Conservation (phyloP, 805 yeast species). For the Saccharomycopsis microspora region DNA sequence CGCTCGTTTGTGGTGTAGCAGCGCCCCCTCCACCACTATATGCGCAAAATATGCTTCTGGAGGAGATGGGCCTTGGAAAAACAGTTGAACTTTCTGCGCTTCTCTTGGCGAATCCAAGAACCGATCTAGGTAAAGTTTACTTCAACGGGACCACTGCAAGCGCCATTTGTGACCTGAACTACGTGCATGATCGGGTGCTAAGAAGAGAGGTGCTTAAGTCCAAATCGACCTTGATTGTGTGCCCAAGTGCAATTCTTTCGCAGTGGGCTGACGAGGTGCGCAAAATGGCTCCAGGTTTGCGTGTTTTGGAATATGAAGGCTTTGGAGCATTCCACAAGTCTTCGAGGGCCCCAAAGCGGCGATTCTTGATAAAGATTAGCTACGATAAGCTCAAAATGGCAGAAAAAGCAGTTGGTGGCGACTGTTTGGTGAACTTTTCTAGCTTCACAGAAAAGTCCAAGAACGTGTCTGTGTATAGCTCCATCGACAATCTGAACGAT, state of each 20-base stretch:
- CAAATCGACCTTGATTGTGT: slow-evolving; percentile 69
- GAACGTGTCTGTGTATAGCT: not conserved
- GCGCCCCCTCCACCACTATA: slow-evolving; percentile 1
- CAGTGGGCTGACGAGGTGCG: slow-evolving; percentile 81
- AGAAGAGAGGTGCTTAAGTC: slow-evolving; percentile 36
- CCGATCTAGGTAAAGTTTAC: slow-evolving; percentile 5
- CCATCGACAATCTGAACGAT: not conserved
- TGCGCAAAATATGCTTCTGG: slow-evolving; percentile 66
- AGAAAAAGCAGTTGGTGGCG: not conserved
- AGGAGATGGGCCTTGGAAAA: slow-evolving; percentile 97
- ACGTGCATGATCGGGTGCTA: slow-evolving; percentile 28
- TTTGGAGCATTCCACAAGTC: slow-evolving; percentile 22
- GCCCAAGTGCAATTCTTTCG: slow-evolving; percentile 71
- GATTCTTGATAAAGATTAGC: slow-evolving; percentile 6
- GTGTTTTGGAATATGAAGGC: slow-evolving; percentile 57
- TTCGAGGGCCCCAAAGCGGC: not conserved
- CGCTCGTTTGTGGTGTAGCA: no score
- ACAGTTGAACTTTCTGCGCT: slow-evolving; percentile 77
- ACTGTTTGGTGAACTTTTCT: slow-evolving; percentile 4
- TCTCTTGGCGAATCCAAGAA: slow-evolving; percentile 47
- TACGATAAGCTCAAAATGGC: slow-evolving; percentile 4
- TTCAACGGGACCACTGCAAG: slow-evolving; percentile 2
- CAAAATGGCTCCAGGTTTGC: slow-evolving; percentile 45
- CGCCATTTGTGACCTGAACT: slow-evolving; percentile 22
- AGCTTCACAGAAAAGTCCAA: slow-evolving; percentile 1